Evolutionary conservation across 306 rosid species (phyloP).

Genomic region (Quercus engelmannii): DNA sequence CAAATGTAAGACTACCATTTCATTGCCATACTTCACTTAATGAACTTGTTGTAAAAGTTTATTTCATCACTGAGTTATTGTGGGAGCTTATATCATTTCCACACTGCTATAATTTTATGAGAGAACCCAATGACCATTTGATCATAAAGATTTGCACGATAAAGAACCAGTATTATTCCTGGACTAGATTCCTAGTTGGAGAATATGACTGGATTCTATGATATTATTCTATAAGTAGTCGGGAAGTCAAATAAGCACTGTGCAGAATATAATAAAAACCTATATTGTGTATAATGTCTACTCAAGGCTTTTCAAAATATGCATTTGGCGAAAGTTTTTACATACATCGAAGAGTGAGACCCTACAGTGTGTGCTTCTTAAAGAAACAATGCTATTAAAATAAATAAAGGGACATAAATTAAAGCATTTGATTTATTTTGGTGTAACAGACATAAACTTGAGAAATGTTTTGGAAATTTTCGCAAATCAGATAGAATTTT

Average conservation of each 20-base stretch:
- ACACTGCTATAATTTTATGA: background rate
- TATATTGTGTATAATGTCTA: background rate
- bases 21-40: background rate
- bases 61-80: background rate
- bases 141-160: background rate
- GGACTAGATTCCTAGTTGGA: background rate
- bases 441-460: background rate
- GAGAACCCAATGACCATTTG: background rate
- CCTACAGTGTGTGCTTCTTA: background rate
- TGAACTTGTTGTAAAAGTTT: background rate
- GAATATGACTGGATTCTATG: background rate
- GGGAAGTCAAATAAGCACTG: background rate
- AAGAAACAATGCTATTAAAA: background rate
- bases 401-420: background rate
- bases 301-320: background rate
- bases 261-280: background rate
- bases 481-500: background rate
- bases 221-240: background rate
- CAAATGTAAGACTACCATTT: conserved; percentile 55
- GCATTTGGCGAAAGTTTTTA: background rate
- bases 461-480: background rate
- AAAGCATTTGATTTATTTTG: background rate
- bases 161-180: background rate
- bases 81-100: background rate
- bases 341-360: background rate